A percentile compares a stretch with the other conserved stretches of the same genome.
Conservation (phyloP, 2,329 filamentous ascomycete genomes). For the Verticillium nubilum region DNA sequence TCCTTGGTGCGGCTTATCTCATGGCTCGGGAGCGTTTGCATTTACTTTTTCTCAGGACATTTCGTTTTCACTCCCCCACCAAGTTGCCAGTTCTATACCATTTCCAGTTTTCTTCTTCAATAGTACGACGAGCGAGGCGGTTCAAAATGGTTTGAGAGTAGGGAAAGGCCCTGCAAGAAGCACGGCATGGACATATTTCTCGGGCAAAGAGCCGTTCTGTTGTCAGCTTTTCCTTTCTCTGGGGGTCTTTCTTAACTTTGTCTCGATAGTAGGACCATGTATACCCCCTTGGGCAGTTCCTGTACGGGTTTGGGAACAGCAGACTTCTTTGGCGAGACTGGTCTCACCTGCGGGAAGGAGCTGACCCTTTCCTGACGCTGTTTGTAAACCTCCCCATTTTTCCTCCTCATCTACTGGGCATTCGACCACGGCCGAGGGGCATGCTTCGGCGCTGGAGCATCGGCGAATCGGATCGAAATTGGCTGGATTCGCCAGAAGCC, state of each 20-base stretch:
- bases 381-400: neutral
- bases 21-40: constrained; percentile 11
- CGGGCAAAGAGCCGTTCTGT: neutral
- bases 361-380: neutral
- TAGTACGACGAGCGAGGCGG: neutral
- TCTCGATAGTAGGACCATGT: constrained; percentile 18
- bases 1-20: neutral
- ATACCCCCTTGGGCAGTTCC: neutral
- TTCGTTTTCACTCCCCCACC: constrained; percentile 16
- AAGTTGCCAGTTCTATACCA: constrained; percentile 7
- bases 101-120: neutral
- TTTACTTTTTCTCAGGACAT: constrained; percentile 14
- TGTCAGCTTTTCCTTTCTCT: neutral
- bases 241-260: constrained; percentile 12
- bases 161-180: neutral
- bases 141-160: neutral
- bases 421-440: neutral
- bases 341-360: neutral
- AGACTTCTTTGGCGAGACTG: neutral
- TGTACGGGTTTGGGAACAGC: neutral
- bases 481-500: neutral
- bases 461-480: neutral
- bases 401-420: neutral
- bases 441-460: neutral
- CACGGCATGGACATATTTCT: neutral